Evolutionary conservation across 352 stramenopile species (phyloP), one percentile per base, ranked within the genome.

Genomic region (Phytophthora pisi): DNA sequence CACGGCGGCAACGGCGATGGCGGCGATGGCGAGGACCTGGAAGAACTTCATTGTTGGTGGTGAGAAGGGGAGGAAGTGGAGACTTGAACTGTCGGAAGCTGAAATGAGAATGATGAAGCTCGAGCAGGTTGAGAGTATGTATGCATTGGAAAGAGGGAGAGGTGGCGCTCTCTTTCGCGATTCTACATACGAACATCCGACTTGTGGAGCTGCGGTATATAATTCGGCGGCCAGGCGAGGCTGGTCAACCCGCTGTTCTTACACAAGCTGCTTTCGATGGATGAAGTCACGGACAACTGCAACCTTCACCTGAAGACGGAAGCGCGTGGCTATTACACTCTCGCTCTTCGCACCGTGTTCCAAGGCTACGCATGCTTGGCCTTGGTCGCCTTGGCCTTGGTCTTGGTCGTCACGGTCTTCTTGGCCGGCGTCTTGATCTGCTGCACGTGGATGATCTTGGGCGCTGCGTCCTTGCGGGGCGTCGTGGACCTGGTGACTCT

Each of bases 31-130:
- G 45, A 77, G 40, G 38, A 70, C 59, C 36, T 73, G 65, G 56
- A 77, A 67, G 45, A 73, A 72, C 68, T 76, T 66, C 64, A 76
- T 76, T 4, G 18, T 68, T 62, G 42, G 20, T 45, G 54, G 6
- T 3, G 4, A 0, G n/a, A 15, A 31, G 26, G 26, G 23, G 47
- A 43, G 31, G 31, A 20, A 26, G 31, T 45, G 38, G 40, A 59
- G 45, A 58, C 64, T 72, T 68, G 59, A 36, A 30, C 52, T 16
- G 58, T 64, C 51, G 65, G 16, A 61, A 57, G 58, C 50, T 28
- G 46, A 72, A 57, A 38, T 61, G 45, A 51, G 20, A 72, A 64
- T 68, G 59, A 38, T 40, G 47, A 60, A 18, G 31, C 13, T 36
- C 1, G 23, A 24, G 8, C 15, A 50, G 50, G 28, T 40, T 24